Evolutionary conservation across 2,329 filamentous ascomycete species (phyloP), one percentile per base, ranked within the genome.

Genomic region (Pseudocercospora eumusae): DNA sequence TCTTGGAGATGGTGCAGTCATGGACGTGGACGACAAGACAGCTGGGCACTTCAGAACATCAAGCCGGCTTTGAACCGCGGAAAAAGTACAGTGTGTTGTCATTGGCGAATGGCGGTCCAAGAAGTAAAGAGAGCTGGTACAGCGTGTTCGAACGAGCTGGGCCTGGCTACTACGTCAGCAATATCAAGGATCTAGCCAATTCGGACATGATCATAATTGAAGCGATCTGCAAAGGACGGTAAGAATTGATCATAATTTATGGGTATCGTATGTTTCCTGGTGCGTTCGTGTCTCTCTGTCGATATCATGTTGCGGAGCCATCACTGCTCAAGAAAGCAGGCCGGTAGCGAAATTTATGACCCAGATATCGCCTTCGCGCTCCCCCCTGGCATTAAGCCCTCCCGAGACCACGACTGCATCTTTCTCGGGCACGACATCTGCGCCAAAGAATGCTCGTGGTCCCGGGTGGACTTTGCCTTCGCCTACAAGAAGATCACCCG

Each of bases 401-500:
- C 78, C 78, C 77, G 77, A 80, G 13, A 80, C 69, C 2, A 79
- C 71, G 7, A 80, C 67, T 13, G 68, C 73, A 31, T 70, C 71
- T 21, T 74, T 75, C 33, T 76, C 74, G 65, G 75, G 70, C 70
- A 68, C 64, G 1, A 74, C 68, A 65, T 78, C 77, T n/a, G 74
- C 74, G 1, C 74, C 78, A 57, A 80, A 80, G 36, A 71, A 76
- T 1, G 74, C 76, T 57, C 78, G 65, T 9, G 78, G 78, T 0
- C 78, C 78, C 0, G 79, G 79, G 67, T 81, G 78, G 4, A 80
- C 70, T 59, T 80, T 80, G 4, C 77, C 78, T 31, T 75, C 74
- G 44, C 67, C 70, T 9, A 71, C 72, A 31, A 73, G 63, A 11
- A 77, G 62, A 45, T 71, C 67, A 4, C 68, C 66, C 1, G 75